Base-by-base conservation (phyloP, 1,284 basidiomycete species). In the Cutaneotrichosporon dermatis region DNA sequence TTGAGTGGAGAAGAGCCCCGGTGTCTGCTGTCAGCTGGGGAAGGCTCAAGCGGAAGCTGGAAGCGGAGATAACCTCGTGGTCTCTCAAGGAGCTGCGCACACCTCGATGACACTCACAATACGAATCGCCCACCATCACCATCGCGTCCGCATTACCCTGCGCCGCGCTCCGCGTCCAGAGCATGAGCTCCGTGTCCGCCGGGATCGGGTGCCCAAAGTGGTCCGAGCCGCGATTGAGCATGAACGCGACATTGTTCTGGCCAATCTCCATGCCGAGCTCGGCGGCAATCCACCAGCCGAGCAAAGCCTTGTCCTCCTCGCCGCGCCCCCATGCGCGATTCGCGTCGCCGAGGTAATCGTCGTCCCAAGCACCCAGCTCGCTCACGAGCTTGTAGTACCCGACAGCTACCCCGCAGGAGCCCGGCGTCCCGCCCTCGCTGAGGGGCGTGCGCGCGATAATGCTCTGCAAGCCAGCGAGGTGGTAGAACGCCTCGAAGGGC, bases 111-210 rank as follows among this genome's bases (percentile, higher is more conserved):
- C 6, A 70, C 76, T 69, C 61, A 77, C 92, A 97, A 77, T 95
- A 94, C 74, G 97, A 94, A 74, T 98, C 94, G 52, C 89, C 92
- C 2, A 96, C 92, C 82, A 97, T 98, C 68, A 98, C 92, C 62
- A 98, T 82, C 3, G 96, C 90, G 71, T 99, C 94, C 34, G 96
- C 84, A 69, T 98, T 96, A 59, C 88, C 87, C 75, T 99, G 96
- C 1, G 85, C 88, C 8, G 95, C 94, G 2, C 92, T 92, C 6
- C 95, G 86, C 37, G 88, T 91, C 94, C 95, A 99, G 70, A 95
- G 90, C 0, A 88, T 88, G 54, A 99, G 80, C 0, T 91, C 91
- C 7, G 93, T 81, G 57, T 68, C 66, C 25, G 59, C 46, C 6
- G 58, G 56, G 13, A 61, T 46, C 4, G 45, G 43, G 48, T 33